Evolutionary conservation across 2,329 filamentous ascomycete genomes (phyloP).

Genomic region (Pseudogymnoascus sp.): DNA sequence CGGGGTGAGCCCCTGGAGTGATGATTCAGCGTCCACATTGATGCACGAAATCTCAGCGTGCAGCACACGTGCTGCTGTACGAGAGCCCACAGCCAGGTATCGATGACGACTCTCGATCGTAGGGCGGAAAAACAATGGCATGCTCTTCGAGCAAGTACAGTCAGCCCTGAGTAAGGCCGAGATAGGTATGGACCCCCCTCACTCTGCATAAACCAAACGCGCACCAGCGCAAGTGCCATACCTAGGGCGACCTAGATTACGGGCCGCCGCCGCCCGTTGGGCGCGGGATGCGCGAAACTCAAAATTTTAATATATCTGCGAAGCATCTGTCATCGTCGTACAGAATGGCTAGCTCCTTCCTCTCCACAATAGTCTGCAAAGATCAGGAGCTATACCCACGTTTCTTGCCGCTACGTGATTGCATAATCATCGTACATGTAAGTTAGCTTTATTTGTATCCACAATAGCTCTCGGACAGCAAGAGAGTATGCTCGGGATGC

Average conservation of each 20-base stretch:
- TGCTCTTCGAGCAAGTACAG: background rate
- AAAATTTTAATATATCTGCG: slow-evolving; percentile 2
- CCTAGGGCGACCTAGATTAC: background rate
- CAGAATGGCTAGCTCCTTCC: background rate
- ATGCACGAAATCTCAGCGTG: background rate
- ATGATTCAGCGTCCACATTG: background rate
- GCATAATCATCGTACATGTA: background rate
- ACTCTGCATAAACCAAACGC: background rate
- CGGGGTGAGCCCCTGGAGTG: background rate
- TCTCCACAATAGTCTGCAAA: background rate
- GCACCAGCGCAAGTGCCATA: background rate
- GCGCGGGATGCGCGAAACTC: background rate
- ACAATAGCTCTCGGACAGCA: background rate
- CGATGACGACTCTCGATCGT: background rate
- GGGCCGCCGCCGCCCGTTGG: background rate
- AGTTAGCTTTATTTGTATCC: background rate
- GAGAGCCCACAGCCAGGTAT: background rate
- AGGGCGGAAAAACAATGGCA: background rate
- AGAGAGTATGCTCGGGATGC: background rate
- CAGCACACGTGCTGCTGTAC: background rate
- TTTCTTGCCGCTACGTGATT: background rate
- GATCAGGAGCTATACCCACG: background rate
- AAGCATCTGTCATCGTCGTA: background rate
- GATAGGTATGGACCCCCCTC: background rate
- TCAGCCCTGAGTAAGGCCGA: background rate